Conservation (phyloP, 2,329 filamentous ascomycete species). For the Penicillium freii region DNA sequence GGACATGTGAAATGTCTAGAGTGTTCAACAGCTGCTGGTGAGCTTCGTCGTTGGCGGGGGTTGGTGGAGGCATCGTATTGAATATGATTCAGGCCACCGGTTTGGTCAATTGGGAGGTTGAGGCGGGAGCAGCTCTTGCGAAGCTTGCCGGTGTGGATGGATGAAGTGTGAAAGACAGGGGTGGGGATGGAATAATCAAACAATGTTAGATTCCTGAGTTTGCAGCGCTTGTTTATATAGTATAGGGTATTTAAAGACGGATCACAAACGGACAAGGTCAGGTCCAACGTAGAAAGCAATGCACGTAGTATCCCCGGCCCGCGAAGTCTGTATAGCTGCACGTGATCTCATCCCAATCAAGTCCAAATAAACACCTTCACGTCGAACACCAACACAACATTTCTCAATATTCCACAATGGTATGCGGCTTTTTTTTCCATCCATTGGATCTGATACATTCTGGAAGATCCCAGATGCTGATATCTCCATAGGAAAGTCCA, state of each 20-base stretch:
- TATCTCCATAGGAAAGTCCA: constrained; percentile 71
- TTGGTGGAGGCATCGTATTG: constrained; percentile 57
- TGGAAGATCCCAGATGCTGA: not conserved
- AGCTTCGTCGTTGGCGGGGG: constrained; percentile 71
- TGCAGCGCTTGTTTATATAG: not conserved
- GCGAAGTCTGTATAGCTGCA: constrained; percentile 10
- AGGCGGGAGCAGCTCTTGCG: constrained; percentile 10
- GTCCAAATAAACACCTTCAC: constrained; percentile 13
- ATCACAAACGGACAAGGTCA: not conserved
- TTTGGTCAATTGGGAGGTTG: constrained; percentile 9
- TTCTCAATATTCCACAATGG: not conserved
- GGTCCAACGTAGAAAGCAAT: not conserved
- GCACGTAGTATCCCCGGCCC: not conserved
- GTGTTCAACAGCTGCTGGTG: constrained; percentile 85
- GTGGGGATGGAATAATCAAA: not conserved
- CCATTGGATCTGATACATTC: fast-evolving
- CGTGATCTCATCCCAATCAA: constrained; percentile 3
- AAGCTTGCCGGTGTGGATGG: not conserved
- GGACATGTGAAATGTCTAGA: constrained; percentile 83
- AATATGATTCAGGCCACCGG: constrained; percentile 4
- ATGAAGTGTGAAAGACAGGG: not conserved
- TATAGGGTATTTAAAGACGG: not conserved
- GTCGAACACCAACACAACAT: constrained; percentile 3
- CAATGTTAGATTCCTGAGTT: not conserved
- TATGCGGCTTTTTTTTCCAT: not conserved